Conservation (phyloP, 1,284 basidiomycete species). For the Ceraceosorus bombacis region DNA sequence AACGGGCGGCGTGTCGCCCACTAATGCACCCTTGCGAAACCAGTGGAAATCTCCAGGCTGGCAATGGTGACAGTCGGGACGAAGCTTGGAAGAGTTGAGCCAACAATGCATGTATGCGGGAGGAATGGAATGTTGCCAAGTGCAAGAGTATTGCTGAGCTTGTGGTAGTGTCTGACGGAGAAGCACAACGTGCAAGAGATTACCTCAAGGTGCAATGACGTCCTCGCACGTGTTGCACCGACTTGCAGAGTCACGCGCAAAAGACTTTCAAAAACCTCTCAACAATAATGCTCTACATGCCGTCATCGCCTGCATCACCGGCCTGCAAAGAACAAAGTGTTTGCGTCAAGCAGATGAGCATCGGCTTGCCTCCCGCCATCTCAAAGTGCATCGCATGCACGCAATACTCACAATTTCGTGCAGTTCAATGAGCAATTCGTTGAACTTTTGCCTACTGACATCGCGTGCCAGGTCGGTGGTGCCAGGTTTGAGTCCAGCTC, state of each 20-base stretch:
- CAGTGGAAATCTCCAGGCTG: slow-evolving; percentile 42
- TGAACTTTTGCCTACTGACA: slow-evolving; percentile 32
- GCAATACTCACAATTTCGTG: slow-evolving; percentile 23
- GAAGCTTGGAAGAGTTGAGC: not conserved
- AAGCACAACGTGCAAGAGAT: not conserved
- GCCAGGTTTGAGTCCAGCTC: slow-evolving; percentile 1
- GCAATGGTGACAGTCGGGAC: slow-evolving; percentile 26
- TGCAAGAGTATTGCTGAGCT: not conserved
- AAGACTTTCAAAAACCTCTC: not conserved
- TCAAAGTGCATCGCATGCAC: slow-evolving; percentile 1
- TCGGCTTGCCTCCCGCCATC: not conserved
- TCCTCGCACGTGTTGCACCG: not conserved
- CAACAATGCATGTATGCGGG: not conserved
- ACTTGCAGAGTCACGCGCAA: too few relatives aligned
- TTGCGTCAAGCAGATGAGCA: too few relatives aligned
- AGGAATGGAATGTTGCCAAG: not conserved
- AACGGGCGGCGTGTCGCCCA: slow-evolving; percentile 47
- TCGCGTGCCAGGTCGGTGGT: slow-evolving; percentile 9
- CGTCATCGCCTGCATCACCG: not conserved
- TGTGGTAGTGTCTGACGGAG: not conserved
- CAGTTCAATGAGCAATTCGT: slow-evolving; percentile 39
- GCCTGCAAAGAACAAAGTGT: not conserved
- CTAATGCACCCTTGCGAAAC: slow-evolving; percentile 32
- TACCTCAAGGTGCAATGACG: not conserved
- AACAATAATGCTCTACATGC: not conserved